A percentile compares a stretch with the other conserved stretches of the same genome.
Evolutionary conservation across 2,329 filamentous ascomycete species (phyloP).

Genomic region (Aureobasidium uvarum): DNA sequence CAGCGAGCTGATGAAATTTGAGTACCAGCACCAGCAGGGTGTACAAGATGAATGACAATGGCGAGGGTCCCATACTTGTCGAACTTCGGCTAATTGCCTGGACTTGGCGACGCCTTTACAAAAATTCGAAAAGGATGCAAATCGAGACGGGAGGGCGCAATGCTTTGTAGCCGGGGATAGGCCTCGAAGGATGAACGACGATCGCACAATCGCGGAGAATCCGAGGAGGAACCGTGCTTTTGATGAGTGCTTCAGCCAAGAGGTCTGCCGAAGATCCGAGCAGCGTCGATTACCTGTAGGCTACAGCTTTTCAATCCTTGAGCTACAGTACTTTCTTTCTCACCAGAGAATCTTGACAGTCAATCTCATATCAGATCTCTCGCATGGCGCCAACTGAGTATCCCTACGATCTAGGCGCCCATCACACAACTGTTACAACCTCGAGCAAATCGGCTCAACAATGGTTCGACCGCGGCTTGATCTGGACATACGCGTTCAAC

Average conservation of each 20-base stretch:
- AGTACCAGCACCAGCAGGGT: neutral
- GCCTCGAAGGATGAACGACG: no score
- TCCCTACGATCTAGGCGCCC: conserved; percentile 59
- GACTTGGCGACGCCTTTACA: neutral
- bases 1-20: neutral
- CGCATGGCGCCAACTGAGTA: neutral
- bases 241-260: neutral
- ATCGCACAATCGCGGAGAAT: no score
- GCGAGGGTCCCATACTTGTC: neutral
- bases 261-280: neutral
- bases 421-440: conserved; percentile 57
- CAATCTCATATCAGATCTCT: neutral
- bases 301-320: neutral
- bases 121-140: neutral
- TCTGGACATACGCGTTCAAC: conserved; percentile 74
- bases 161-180: no score
- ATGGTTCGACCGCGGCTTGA: conserved; percentile 72
- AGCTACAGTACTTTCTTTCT: neutral
- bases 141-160: neutral
- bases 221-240: no score
- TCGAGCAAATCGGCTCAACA: conserved; percentile 52
- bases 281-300: neutral
- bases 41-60: neutral
- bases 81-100: neutral
- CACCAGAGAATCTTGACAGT: neutral